Conservation (phyloP, 1,284 basidiomycete genomes). For the Microstroma glucosiphilum region DNA sequence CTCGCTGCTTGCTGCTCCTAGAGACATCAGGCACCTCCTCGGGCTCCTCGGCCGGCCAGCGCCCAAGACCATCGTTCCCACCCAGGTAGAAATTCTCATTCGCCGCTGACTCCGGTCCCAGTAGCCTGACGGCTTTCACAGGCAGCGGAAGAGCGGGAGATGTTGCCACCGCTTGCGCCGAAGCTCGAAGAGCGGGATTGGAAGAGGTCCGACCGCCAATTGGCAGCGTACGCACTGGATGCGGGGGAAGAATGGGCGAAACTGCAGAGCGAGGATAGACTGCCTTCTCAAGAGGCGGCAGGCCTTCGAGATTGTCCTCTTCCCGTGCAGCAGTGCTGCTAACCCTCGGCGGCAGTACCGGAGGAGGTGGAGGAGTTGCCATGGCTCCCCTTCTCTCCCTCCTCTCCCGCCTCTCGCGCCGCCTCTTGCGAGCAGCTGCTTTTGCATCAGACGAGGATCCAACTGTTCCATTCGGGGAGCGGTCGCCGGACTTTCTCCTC, state of each 20-base stretch:
- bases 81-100: neutral
- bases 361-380: constrained; percentile 9
- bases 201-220: neutral
- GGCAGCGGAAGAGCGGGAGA: neutral
- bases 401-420: neutral
- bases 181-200: neutral
- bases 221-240: neutral
- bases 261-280: neutral
- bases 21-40: neutral
- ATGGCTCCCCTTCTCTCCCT: constrained; percentile 8
- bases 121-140: neutral
- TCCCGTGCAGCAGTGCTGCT: constrained; percentile 5
- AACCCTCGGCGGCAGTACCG: constrained; percentile 12
- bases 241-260: constrained; percentile 4
- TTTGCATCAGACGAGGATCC: constrained; percentile 5
- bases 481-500: too few relatives aligned
- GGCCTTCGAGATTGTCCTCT: constrained; percentile 1
- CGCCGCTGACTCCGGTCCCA: neutral
- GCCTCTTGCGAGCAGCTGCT: neutral
- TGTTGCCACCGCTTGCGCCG: neutral
- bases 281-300: neutral
- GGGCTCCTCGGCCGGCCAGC: neutral
- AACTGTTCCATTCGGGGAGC: neutral
- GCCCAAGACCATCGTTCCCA: neutral
- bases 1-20: neutral